These are phyloP conservation scores for Fusarium robinianum DNA, from an alignment of 2,329 filamentous ascomycete species.

Conservation along the genomic window DNA sequence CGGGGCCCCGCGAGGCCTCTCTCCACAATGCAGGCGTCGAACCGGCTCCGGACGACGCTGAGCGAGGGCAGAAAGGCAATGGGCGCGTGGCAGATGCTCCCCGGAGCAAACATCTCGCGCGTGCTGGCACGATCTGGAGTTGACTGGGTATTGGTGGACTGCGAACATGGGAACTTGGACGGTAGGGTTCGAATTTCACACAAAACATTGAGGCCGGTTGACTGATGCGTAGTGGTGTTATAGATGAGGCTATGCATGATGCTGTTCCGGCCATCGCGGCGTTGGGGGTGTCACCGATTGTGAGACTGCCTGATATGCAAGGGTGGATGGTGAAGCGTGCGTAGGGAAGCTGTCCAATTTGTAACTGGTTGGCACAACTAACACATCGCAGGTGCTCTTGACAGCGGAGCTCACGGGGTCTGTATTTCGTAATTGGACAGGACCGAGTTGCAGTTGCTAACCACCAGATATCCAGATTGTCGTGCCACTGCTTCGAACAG, in stretches of 20 bases:
- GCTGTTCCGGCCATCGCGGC: slow-evolving; percentile 57
- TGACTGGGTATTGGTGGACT: slow-evolving; percentile 68
- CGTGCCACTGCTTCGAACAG: slow-evolving; percentile 51
- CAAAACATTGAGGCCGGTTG: background rate
- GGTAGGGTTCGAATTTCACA: slow-evolving; percentile 38
- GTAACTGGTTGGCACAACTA: no score
- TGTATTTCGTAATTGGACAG: slow-evolving; percentile 34
- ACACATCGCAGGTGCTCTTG: slow-evolving; percentile 49
- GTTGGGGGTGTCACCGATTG: slow-evolving; percentile 48
- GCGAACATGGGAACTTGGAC: slow-evolving; percentile 58
- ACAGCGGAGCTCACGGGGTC: slow-evolving; percentile 54
- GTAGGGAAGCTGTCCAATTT: slow-evolving; percentile 16
- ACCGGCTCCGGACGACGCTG: slow-evolving; percentile 56
- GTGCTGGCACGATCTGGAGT: slow-evolving; percentile 63
- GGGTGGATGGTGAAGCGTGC: slow-evolving; percentile 53
- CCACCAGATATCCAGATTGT: slow-evolving; percentile 46
- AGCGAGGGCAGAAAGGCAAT: slow-evolving; percentile 53
- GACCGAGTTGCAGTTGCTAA: slow-evolving; percentile 14
- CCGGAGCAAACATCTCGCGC: slow-evolving; percentile 62
- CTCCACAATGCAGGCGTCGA: slow-evolving; percentile 49
- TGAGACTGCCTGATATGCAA: slow-evolving; percentile 58
- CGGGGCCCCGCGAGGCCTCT: slow-evolving; percentile 16
- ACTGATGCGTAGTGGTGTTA: slow-evolving; percentile 1
- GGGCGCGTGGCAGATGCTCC: slow-evolving; percentile 67
- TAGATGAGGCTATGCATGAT: slow-evolving; percentile 57